Evolutionary conservation across 805 yeast species (phyloP).

Genomic region (Clavispora vitiphila): DNA sequence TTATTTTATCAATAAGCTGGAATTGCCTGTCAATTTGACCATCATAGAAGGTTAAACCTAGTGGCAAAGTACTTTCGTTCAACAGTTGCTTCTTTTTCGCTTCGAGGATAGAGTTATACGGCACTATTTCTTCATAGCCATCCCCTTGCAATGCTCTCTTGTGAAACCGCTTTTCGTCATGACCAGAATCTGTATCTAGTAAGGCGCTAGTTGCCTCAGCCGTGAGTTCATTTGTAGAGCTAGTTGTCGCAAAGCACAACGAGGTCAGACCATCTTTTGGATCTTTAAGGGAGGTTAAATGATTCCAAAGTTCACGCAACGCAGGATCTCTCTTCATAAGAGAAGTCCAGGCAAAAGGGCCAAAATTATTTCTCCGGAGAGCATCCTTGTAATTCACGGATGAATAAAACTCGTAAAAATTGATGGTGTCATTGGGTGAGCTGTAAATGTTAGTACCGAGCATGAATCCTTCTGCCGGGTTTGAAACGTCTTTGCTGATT

Average conservation of each 20-base stretch:
- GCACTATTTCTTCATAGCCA: constrained; percentile 29
- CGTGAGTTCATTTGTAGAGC: constrained; percentile 14
- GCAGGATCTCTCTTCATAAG: constrained; percentile 32
- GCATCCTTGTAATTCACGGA: constrained; percentile 27
- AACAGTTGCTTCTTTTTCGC: constrained; percentile 5
- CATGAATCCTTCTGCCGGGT: constrained; percentile 4
- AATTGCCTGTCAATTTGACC: constrained; percentile 26
- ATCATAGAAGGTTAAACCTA: constrained; percentile 32
- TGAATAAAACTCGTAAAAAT: constrained; percentile 20
- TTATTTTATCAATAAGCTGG: constrained; percentile 29
- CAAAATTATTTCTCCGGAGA: constrained; percentile 27
- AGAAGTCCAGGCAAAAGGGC: constrained; percentile 37
- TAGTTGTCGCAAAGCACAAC: constrained; percentile 18
- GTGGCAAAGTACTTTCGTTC: constrained; percentile 12
- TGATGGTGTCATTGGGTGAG: constrained; percentile 13
- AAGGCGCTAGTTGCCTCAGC: constrained; percentile 21
- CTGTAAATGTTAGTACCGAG: constrained; percentile 10
- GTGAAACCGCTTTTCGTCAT: constrained; percentile 22
- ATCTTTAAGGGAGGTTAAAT: constrained; percentile 14
- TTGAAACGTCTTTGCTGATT: neutral
- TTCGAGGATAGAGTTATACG: constrained; percentile 23
- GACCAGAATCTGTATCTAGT: constrained; percentile 8
- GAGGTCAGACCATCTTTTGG: constrained; percentile 19
- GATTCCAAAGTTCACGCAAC: constrained; percentile 30
- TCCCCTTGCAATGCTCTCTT: constrained; percentile 30